Evolutionary conservation across 2,329 filamentous ascomycete species (phyloP), one percentile per base, ranked within the genome.

Genomic region (Fusarium staphyleae): DNA sequence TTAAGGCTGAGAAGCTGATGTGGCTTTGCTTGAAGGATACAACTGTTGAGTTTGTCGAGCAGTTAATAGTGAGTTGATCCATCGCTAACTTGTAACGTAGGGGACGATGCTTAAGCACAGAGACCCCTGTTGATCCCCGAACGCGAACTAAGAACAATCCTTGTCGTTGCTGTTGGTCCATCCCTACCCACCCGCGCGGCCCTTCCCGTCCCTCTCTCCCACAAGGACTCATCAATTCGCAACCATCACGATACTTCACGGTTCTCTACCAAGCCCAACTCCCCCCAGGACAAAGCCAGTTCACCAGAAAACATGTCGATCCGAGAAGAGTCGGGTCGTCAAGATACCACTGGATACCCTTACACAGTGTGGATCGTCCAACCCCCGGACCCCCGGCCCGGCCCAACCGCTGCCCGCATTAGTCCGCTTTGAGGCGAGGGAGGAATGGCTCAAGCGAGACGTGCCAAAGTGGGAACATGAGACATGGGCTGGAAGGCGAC

Each of bases 401-500:
- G 57, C 40, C 48, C 42, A 45, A 45, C 42, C 42, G n/a, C n/a
- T n/a, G n/a, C n/a, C n/a, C n/a, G n/a, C n/a, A n/a, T n/a, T 60
- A 60, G 57, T 58, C 57, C 53, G 12, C 19, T 50, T 61, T 60
- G 45, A 61, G 52, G 57, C 41, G 52, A 61, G 47, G 43, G 61
- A 44, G 49, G 45, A 57, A 35, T 32, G n/a, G 45, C 39, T 57
- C 57, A 60, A 60, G 57, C 57, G 57, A 60, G 49, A 49, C 24
- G 57, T 60, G 52, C 16, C 47, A 58, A 58, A 60, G 57, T 60
- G 57, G 57, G 35, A 60, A 60, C 57, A 57, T 39, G 34, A 61
- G 33, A 58, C 57, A 43, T 28, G 57, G 47, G 57, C 48, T 34
- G n/a, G 43, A 16, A 18, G 14, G 34, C 29, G 34, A 54, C n/a